Evolutionary conservation across 2,329 filamentous ascomycete genomes (phyloP), one percentile per base, ranked within the genome.

Genomic region (Calonectria pseudoturangicola): DNA sequence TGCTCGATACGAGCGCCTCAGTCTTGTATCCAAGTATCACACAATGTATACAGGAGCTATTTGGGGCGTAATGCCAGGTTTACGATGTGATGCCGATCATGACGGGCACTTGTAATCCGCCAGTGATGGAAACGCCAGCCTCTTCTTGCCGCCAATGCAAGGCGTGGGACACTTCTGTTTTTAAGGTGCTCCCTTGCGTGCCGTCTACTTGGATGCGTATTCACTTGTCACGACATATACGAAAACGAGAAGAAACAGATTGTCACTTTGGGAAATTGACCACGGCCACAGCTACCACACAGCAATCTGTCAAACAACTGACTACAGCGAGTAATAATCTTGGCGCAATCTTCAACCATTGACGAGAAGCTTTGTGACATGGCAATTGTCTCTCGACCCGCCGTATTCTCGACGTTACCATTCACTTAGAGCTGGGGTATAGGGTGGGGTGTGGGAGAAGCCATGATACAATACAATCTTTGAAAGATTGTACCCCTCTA

Each of bases 221-320:
- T 60, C 36, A 60, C 54, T 41, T 60, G 21, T 60, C 36, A 58
- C 54, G n/a, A 45, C 21, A 1, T 9, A 66, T 58, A 70, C 25
- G 62, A 47, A 58, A 70, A 64, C 13, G 43, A 63, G 41, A 39
- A 39, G 48, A 58, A 60, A 50, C 18, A 15, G 15, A 41, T 39
- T 65, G 68, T 50, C 41, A 45, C 62, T 50, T 15, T 28, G 25
- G 12, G 8, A 12, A 25, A 9, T 30, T 30, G 30, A 16, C 41
- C 39, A 41, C 43, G 43, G n/a, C 33, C 27, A 28, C 36, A 15
- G 12, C 39, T n/a, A 13, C 39, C 18, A 2, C 16, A 13, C 56
- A 27, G 33, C 25, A 43, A 56, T 33, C 28, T 63, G 30, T 30
- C 33, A 13, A 43, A n/a, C 16, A 12, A 30, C 16, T 51, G 45